Percentiles rank a stretch among this genome's conserved stretches.
Evolutionary conservation across 768 basidiomycete species (phyloP).

Genomic region (Cystobasidium onofrii): DNA sequence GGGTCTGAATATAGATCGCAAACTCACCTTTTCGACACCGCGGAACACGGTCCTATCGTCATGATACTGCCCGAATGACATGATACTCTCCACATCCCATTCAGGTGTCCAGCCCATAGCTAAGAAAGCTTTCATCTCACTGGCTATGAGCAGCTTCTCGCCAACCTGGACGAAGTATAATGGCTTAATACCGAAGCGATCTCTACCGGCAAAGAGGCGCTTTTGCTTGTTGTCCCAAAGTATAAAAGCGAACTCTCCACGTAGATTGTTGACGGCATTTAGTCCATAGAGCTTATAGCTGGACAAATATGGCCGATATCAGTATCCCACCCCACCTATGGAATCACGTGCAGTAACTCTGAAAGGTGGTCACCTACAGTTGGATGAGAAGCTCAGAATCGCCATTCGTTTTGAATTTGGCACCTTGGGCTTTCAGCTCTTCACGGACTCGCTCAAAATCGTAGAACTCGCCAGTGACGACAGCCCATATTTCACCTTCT

Average conservation of each 20-base stretch:
- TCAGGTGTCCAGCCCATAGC: slow-evolving; percentile 41
- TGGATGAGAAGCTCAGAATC: slow-evolving; percentile 43
- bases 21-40: slow-evolving; percentile 38
- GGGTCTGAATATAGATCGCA: no score
- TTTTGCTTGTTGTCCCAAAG: slow-evolving; percentile 38
- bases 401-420: slow-evolving; percentile 35
- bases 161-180: slow-evolving; percentile 38
- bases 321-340: no score
- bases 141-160: slow-evolving; percentile 37
- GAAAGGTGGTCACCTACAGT: slow-evolving; percentile 31
- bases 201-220: slow-evolving; percentile 40
- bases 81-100: slow-evolving; percentile 42
- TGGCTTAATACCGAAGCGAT: slow-evolving; percentile 44
- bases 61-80: slow-evolving; percentile 30
- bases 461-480: slow-evolving; percentile 44
- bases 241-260: slow-evolving; percentile 42
- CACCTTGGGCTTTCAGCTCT: slow-evolving; percentile 30
- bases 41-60: slow-evolving; percentile 42
- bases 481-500: slow-evolving; percentile 37
- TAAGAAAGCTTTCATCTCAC: slow-evolving; percentile 43
- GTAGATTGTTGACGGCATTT: slow-evolving; percentile 38
- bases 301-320: not conserved
- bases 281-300: slow-evolving; percentile 38
- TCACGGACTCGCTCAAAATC: slow-evolving; percentile 40
- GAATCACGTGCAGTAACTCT: not conserved